Percentiles rank a stretch among this genome's conserved stretches.
Conservation (phyloP, 306 rosid genomes). For the Vachellia pachyceras region DNA sequence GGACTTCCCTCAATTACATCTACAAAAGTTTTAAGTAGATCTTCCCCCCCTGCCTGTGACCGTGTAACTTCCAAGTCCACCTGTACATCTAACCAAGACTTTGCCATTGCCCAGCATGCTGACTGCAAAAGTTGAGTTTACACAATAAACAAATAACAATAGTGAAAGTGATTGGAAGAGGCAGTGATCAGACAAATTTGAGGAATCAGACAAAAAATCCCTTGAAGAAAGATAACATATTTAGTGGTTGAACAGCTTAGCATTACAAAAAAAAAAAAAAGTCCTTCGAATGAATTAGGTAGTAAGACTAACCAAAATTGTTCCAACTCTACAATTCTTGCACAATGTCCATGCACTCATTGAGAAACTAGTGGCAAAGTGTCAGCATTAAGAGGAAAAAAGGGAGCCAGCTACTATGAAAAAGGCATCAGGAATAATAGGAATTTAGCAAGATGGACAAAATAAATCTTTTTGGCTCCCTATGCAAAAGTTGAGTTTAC, state of each 20-base stretch:
- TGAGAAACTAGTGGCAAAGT: neutral
- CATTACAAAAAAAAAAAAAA: neutral
- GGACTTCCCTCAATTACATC: constrained; percentile 73
- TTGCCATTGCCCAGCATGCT: constrained; percentile 99
- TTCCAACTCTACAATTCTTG: neutral
- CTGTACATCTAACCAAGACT: constrained; percentile 92
- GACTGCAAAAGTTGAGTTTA: constrained; percentile 62
- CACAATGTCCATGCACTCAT: neutral
- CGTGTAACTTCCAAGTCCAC: constrained; percentile 84
- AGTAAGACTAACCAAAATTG: neutral
- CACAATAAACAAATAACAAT: constrained; percentile 39
- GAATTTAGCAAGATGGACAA: neutral
- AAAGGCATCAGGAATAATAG: neutral
- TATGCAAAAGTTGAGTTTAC: constrained; percentile 24
- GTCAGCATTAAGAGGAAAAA: neutral
- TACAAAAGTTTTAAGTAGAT: constrained; percentile 59
- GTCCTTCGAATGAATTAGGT: neutral
- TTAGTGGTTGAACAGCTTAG: neutral
- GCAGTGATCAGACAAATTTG: neutral
- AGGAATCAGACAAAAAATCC: neutral
- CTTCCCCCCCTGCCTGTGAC: constrained; percentile 67
- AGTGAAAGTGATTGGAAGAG: constrained; percentile 23
- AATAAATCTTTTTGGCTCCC: no score
- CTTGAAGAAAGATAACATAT: neutral
- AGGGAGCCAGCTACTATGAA: neutral